These are phyloP conservation scores for Jatropha multifida DNA, from an alignment of 441 rosid species.

Conservation along the genomic window DNA sequence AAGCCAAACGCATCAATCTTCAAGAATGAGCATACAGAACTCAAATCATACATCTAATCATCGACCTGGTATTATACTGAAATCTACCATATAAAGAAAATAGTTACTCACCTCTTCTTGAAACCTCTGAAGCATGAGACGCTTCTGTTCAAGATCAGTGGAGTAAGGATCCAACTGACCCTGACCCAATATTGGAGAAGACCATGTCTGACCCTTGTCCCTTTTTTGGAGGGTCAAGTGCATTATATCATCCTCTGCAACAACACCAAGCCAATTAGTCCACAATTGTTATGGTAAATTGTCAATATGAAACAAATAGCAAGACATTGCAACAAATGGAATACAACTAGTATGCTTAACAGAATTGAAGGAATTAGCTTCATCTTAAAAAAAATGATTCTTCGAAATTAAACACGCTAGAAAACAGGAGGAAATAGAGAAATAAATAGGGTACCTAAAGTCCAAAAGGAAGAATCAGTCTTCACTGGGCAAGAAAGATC, in stretches of 20 bases:
- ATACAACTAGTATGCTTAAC: too few species aligned
- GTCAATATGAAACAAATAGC: background rate
- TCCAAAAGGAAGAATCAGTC: constrained; percentile 93
- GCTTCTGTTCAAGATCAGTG: constrained; percentile 74
- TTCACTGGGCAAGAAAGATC: constrained; percentile 68
- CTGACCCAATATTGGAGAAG: constrained; percentile 84
- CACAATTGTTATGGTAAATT: too few species aligned
- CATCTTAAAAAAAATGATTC: background rate
- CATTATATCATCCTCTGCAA: constrained; percentile 80
- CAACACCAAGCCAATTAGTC: constrained; percentile 1
- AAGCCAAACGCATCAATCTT: background rate
- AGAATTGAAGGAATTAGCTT: background rate
- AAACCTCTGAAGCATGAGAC: constrained; percentile 88
- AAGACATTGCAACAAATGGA: background rate
- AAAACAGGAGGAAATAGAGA: background rate
- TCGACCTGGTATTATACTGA: background rate
- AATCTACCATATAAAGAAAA: background rate
- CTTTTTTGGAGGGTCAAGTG: constrained; percentile 89
- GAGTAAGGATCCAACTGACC: constrained; percentile 80
- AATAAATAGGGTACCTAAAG: constrained; percentile 47
- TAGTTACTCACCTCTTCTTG: constrained; percentile 62
- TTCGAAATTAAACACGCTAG: background rate
- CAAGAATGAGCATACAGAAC: background rate
- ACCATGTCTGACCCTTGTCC: constrained; percentile 92
- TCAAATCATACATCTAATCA: background rate